These are phyloP conservation scores for Cyberlindnera euphorbiae DNA, from an alignment of 805 yeast genomes.

Conservation along the genomic window DNA sequence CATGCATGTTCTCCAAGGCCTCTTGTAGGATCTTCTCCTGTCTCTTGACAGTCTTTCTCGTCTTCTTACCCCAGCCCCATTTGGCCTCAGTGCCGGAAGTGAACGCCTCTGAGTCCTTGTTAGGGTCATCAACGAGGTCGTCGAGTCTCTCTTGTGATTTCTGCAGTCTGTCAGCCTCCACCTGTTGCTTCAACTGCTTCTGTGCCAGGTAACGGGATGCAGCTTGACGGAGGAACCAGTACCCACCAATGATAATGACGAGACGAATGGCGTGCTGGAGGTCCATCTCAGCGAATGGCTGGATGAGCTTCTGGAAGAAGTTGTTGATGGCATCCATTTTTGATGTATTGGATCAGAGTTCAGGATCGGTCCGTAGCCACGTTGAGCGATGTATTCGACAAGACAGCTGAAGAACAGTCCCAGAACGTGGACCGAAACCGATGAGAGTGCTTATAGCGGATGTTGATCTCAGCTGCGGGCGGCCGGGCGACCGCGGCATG, in stretches of 20 bases:
- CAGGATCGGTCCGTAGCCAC: too few relatives aligned
- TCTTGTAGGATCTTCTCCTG: conserved; percentile 53
- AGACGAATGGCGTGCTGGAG: conserved; percentile 43
- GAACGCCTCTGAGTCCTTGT: conserved; percentile 32
- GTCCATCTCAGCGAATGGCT: conserved; percentile 30
- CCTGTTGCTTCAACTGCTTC: conserved; percentile 49
- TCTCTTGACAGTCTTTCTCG: conserved; percentile 53
- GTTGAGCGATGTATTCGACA: too few relatives aligned
- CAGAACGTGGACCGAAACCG: too few relatives aligned
- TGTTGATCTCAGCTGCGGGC: too few relatives aligned
- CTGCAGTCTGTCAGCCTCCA: conserved; percentile 42
- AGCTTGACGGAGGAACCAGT: conserved; percentile 52
- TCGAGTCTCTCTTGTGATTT: conserved; percentile 32
- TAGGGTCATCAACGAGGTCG: conserved; percentile 30
- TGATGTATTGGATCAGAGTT: too few relatives aligned
- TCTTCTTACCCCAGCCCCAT: conserved; percentile 81
- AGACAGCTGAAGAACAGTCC: too few relatives aligned
- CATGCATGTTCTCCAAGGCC: conserved; percentile 39
- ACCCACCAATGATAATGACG: conserved; percentile 56
- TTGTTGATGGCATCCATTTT: conserved; percentile 6
- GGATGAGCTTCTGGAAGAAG: conserved; percentile 4
- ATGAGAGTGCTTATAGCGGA: too few relatives aligned
- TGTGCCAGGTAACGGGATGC: conserved; percentile 53
- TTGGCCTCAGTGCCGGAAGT: conserved; percentile 36
- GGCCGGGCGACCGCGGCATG: too few relatives aligned